These are phyloP conservation scores for Casuarina cunninghamiana DNA, from an alignment of 306 rosid genomes.

Conservation along the genomic window DNA sequence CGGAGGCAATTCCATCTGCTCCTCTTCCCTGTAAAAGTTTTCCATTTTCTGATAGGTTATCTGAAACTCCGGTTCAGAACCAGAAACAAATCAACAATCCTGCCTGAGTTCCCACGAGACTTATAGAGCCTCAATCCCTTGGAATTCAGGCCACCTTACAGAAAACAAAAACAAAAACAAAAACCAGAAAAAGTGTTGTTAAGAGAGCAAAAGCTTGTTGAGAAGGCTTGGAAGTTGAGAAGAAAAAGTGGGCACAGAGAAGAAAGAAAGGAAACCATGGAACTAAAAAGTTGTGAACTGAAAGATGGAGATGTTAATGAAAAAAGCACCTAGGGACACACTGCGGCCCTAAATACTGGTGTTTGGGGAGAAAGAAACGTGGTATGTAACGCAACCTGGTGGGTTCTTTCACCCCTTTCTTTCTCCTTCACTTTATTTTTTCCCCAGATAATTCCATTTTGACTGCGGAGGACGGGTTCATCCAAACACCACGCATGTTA, in stretches of 20 bases:
- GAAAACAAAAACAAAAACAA: constrained; percentile 10
- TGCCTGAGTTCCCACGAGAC: constrained; percentile 4
- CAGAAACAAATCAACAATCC: not conserved
- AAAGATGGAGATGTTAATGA: constrained; percentile 31
- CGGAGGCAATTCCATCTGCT: constrained; percentile 68
- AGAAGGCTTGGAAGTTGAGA: constrained; percentile 16
- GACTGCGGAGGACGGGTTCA: constrained; percentile 25
- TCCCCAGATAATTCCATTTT: constrained; percentile 20
- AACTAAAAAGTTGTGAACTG: constrained; percentile 27
- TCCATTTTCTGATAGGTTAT: constrained; percentile 40
- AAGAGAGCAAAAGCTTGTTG: constrained; percentile 29
- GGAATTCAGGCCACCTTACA: constrained; percentile 4
- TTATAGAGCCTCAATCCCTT: constrained; percentile 14
- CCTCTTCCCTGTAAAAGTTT: constrained; percentile 47
- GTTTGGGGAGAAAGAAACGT: constrained; percentile 65
- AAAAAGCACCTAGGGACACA: constrained; percentile 38
- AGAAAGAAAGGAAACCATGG: constrained; percentile 33
- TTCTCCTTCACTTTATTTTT: constrained; percentile 34
- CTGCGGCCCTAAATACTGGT: constrained; percentile 56
- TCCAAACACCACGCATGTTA: constrained; percentile 31
- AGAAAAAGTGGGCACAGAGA: constrained; percentile 20
- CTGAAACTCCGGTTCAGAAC: not conserved
- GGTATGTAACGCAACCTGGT: constrained; percentile 68
- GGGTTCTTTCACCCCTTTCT: constrained; percentile 39
- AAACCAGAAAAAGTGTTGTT: constrained; percentile 27